phyloP scores from a whole-genome alignment of 805 yeast species.

The Clavispora asparagi region DNA sequence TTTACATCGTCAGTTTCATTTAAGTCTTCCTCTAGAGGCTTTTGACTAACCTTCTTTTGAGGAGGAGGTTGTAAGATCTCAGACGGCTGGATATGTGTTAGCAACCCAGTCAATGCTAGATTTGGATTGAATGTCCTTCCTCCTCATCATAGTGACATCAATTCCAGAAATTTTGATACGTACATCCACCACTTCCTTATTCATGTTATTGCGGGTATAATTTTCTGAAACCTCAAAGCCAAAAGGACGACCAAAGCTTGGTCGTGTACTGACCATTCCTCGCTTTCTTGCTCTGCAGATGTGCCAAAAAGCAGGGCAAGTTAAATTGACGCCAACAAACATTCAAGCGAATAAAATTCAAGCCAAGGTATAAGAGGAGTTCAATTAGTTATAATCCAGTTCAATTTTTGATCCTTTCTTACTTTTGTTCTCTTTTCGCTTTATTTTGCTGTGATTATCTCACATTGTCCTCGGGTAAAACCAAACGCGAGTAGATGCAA shows the following conservation, averaged over 20 bases:
- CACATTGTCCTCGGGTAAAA: no score
- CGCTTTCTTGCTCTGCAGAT: not conserved
- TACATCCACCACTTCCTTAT: conserved; percentile 5
- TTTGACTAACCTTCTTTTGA: conserved; percentile 18
- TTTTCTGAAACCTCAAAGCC: not conserved
- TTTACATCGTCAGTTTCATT: conserved; percentile 2
- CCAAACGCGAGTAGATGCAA: not conserved
- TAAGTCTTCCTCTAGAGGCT: conserved; percentile 7
- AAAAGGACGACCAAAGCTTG: not conserved
- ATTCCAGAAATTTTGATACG: not conserved
- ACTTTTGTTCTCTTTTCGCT: no score
- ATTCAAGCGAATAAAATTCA: not conserved
- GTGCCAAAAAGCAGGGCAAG: not conserved
- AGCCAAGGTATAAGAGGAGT: no score
- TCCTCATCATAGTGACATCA: not conserved
- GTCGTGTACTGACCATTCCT: not conserved
- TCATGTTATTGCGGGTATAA: not conserved
- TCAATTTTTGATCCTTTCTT: no score
- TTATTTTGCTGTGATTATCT: no score
- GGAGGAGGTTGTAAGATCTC: conserved; percentile 32
- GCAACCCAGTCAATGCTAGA: conserved; percentile 1
- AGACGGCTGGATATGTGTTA: conserved; percentile 23
- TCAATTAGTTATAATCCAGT: no score
- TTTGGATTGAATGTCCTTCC: not conserved
- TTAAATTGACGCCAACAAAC: not conserved